Evolutionary conservation across 768 basidiomycete species (phyloP).

Genomic region (Peribolospora kevripleyi): DNA sequence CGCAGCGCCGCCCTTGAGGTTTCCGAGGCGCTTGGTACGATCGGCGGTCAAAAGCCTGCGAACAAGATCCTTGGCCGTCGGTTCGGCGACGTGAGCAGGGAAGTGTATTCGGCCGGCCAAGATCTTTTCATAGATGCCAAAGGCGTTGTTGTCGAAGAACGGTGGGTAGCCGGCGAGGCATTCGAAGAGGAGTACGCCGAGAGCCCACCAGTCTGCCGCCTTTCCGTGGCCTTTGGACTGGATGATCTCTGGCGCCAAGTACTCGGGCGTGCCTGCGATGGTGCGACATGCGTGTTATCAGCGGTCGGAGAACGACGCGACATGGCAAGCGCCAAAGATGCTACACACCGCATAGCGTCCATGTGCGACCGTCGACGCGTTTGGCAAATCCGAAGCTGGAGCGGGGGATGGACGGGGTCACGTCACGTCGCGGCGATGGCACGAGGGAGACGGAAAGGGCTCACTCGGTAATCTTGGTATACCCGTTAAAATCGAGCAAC

Average conservation of each 20-base stretch:
- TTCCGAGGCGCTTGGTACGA: constrained; percentile 70
- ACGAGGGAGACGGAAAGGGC: constrained; percentile 23
- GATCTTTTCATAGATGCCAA: constrained; percentile 97
- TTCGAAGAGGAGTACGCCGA: constrained; percentile 88
- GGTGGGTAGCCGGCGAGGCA: constrained; percentile 89
- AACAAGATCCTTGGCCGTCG: constrained; percentile 68
- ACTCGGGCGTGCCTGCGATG: constrained; percentile 54
- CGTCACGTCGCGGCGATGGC: no score
- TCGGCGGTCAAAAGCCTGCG: constrained; percentile 74
- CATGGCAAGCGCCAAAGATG: background rate
- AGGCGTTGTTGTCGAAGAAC: constrained; percentile 21
- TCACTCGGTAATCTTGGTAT: constrained; percentile 87
- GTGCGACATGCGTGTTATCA: background rate
- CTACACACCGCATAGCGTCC: constrained; percentile 49
- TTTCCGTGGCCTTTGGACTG: constrained; percentile 94
- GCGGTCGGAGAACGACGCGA: background rate
- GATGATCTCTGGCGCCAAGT: constrained; percentile 93
- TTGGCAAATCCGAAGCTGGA: constrained; percentile 31
- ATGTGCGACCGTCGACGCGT: constrained; percentile 88
- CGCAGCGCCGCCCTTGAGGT: constrained; percentile 54
- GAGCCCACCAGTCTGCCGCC: constrained; percentile 98
- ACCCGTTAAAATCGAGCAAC: constrained; percentile 72
- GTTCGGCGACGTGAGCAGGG: constrained; percentile 61
- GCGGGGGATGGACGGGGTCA: background rate
- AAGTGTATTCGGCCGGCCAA: constrained; percentile 65